Evolutionary conservation across 2,329 filamentous ascomycete species (phyloP).

Genomic region (Epichloe sibirici): DNA sequence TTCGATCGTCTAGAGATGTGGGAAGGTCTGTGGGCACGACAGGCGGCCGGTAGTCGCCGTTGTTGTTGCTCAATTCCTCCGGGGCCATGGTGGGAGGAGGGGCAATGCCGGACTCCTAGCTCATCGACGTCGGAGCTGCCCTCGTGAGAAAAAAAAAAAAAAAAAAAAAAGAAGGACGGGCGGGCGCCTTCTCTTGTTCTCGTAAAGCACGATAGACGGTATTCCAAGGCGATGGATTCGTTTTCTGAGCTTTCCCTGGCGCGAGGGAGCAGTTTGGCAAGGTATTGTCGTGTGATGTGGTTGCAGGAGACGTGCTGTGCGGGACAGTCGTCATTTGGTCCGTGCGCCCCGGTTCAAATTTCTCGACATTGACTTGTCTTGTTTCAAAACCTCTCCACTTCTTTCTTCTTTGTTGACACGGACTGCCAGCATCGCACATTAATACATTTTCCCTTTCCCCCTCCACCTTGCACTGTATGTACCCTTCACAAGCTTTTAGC

Average conservation of each 20-base stretch:
- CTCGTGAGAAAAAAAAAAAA: neutral
- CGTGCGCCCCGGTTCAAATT: no score
- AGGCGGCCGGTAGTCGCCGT: slow-evolving; percentile 30
- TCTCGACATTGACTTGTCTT: no score
- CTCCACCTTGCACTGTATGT: no score
- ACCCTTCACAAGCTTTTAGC: no score
- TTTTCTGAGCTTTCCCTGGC: neutral
- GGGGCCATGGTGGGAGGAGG: slow-evolving; percentile 44
- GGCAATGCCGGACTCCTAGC: slow-evolving; percentile 22
- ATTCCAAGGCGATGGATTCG: neutral
- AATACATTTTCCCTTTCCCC: no score
- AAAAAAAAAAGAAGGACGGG: neutral
- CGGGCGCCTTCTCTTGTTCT: neutral
- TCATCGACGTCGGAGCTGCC: slow-evolving; percentile 18
- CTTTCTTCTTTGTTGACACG: no score
- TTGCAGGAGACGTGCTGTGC: neutral
- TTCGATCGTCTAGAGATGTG: slow-evolving; percentile 80
- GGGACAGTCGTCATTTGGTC: neutral
- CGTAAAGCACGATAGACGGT: no score
- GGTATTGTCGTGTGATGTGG: slow-evolving; percentile 1
- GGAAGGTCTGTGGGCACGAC: slow-evolving; percentile 74
- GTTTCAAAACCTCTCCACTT: no score
- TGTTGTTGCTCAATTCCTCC: slow-evolving; percentile 33
- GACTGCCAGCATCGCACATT: no score
- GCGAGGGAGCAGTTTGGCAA: neutral